Evolutionary conservation across 352 stramenopile species (phyloP), one percentile per base, ranked within the genome.

Genomic region (Paralagenidium karlingii): DNA sequence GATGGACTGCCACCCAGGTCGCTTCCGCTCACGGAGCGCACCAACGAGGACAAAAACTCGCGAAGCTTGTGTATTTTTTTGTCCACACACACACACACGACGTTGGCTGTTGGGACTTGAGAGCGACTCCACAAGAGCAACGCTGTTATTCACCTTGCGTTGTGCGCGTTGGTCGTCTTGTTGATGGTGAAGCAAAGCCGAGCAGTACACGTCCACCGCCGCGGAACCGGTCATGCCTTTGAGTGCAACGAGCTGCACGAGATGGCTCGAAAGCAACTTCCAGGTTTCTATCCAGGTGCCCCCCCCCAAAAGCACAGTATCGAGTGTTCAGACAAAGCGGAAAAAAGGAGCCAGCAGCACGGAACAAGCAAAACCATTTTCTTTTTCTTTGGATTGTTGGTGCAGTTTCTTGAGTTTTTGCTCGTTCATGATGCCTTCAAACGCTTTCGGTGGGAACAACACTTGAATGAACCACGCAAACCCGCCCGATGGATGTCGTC

Each of bases 361-460:
- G 11, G 20, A 19, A 1, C 40, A 15, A 26, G n/a, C 21, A 31
- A 24, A 31, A 84, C 71, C 71, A 1, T 67, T 46, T 48, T 85
- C 67, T 36, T 77, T 84, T 32, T 79, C 62, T 43, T 83, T 83
- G 24, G 58, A 66, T 26, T 63, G 61, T 38, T 84, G 68, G 42
- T 87, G 70, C 5, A 82, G 51, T 43, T 87, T 87, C 26, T 74
- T 64, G 15, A 90, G 60, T 25, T 82, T 80, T 42, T 82, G 63
- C 22, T 85, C 64, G 40, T 63, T 84, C 58, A 90, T 77, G 34
- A 87, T 87, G 3, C 70, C 76, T 61, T 85, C 76, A 36, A 90
- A 86, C 10, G 68, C 60, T 39, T 79, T 74, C 2, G 55, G 25
- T 21, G 73, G 68, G 22, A 87, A 90, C 5, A 87, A 40, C 15